phyloP scores from a whole-genome alignment of 2,329 filamentous ascomycete species.

The Hymenoscyphus fructigenus region DNA sequence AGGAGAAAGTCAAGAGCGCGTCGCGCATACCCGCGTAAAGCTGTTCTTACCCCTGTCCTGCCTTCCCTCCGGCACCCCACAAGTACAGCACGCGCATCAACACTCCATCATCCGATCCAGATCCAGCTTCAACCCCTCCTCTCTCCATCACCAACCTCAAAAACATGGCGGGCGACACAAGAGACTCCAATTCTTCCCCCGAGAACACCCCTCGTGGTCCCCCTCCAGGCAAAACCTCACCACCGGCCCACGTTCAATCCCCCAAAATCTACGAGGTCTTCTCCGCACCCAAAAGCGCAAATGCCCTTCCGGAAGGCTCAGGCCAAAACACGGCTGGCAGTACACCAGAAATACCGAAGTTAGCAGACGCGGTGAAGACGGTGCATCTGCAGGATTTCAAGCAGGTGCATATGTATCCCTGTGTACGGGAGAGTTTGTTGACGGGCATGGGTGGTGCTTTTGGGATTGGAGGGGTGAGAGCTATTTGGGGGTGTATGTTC shows the following conservation, averaged over 20 bases:
- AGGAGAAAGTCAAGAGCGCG: conserved; percentile 8
- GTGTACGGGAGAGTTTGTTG: conserved; percentile 78
- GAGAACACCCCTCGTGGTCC: conserved; percentile 31
- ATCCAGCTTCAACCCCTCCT: background rate
- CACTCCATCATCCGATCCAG: conserved; percentile 5
- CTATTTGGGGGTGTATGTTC: conserved; percentile 68
- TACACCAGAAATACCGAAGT: conserved; percentile 38
- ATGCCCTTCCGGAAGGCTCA: conserved; percentile 36
- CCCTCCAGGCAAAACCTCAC: conserved; percentile 38
- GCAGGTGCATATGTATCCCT: conserved; percentile 75
- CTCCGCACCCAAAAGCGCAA: conserved; percentile 33
- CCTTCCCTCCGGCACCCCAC: background rate
- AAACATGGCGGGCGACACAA: conserved; percentile 39
- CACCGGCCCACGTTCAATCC: conserved; percentile 38
- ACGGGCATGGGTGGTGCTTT: conserved; percentile 81
- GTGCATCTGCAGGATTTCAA: conserved; percentile 69
- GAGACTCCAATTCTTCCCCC: conserved; percentile 29
- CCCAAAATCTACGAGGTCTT: conserved; percentile 44
- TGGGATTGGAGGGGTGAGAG: conserved; percentile 70
- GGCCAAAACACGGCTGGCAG: conserved; percentile 37
- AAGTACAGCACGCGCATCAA: conserved; percentile 11
- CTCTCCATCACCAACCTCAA: conserved; percentile 3
- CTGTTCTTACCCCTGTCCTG: background rate
- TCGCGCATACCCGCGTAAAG: conserved; percentile 16
- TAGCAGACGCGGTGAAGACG: conserved; percentile 64